phyloP scores from a whole-genome alignment of 768 basidiomycete species.

The Boletus sp. region DNA sequence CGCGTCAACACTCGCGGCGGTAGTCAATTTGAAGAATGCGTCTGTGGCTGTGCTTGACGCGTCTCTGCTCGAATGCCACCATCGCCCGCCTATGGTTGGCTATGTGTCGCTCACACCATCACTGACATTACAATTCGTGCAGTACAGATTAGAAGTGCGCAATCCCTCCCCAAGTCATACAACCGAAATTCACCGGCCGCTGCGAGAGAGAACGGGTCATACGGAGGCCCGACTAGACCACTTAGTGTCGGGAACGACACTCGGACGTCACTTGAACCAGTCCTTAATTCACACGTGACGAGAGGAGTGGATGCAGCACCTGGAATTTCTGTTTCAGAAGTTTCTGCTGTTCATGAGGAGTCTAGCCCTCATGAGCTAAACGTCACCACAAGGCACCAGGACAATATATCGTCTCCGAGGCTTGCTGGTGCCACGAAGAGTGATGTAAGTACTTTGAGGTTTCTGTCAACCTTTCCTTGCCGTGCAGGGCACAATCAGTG shows the following conservation, averaged over 20 bases:
- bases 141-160: slow-evolving; percentile 53
- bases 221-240: background rate
- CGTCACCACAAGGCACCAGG: background rate
- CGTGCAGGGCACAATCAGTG: background rate
- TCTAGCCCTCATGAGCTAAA: background rate
- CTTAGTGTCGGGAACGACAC: background rate
- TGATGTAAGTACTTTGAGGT: slow-evolving; percentile 5
- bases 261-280: background rate
- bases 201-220: background rate
- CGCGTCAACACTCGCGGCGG: no score
- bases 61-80: slow-evolving; percentile 52
- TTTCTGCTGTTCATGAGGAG: background rate
- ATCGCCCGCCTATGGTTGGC: slow-evolving; percentile 67
- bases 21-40: background rate
- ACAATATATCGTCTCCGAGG: background rate
- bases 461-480: background rate
- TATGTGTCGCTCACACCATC: slow-evolving; percentile 62
- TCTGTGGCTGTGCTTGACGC: slow-evolving; percentile 13
- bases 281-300: background rate
- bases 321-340: background rate
- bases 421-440: background rate
- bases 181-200: background rate
- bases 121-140: slow-evolving; percentile 64
- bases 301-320: background rate
- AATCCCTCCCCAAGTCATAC: slow-evolving; percentile 15